These are phyloP conservation scores for Leccinum incarnatum DNA, from an alignment of 768 basidiomycete genomes.

Conservation along the genomic window DNA sequence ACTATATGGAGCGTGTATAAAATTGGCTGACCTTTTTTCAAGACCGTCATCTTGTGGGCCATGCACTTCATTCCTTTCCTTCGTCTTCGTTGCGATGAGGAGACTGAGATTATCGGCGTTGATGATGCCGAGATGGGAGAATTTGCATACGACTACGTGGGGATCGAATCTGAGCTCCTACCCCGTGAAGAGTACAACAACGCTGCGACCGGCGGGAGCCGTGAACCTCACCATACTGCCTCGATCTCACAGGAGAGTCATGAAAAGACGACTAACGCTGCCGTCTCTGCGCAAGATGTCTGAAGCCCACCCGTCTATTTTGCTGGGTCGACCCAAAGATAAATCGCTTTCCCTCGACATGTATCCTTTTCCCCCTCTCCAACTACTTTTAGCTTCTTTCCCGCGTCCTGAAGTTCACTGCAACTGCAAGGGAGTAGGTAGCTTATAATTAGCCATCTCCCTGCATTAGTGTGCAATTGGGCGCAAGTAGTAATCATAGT, in stretches of 20 bases:
- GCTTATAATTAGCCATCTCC: not conserved
- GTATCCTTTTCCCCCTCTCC: not conserved
- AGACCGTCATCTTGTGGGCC: slow-evolving; percentile 81
- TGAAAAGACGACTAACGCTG: slow-evolving; percentile 19
- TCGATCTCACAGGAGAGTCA: slow-evolving; percentile 28
- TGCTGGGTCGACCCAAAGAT: too few species aligned
- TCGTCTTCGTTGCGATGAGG: slow-evolving; percentile 62
- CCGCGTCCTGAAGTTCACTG: not conserved
- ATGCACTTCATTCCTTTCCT: slow-evolving; percentile 88
- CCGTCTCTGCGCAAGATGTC: not conserved
- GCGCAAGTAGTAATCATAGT: not conserved
- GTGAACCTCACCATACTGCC: slow-evolving; percentile 34
- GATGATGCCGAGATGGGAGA: slow-evolving; percentile 92
- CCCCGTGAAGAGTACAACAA: slow-evolving; percentile 32
- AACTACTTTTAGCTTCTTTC: not conserved
- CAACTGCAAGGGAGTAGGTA: not conserved
- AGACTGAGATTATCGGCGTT: slow-evolving; percentile 77
- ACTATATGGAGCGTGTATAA: not conserved
- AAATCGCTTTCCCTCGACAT: not conserved
- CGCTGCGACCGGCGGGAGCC: slow-evolving; percentile 28
- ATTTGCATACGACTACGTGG: slow-evolving; percentile 86
- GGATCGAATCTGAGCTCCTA: slow-evolving; percentile 54
- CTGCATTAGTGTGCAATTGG: not conserved
- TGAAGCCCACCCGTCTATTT: not conserved
- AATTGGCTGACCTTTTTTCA: not conserved